These are phyloP conservation scores for Lycium barbarum DNA, from an alignment of 257 asterid species.

Conservation along the genomic window DNA sequence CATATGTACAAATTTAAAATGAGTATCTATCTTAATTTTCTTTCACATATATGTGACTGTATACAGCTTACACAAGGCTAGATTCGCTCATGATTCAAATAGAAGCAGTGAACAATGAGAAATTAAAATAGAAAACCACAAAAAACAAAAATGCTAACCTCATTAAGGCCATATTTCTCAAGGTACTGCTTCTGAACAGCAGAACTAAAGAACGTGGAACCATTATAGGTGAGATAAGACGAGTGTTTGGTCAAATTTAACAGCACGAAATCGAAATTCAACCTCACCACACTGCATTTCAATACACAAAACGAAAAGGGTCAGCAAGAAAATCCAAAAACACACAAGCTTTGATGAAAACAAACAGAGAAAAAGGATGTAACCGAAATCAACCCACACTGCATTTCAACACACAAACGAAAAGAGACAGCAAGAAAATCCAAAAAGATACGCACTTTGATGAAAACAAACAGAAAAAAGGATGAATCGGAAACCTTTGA, in stretches of 20 bases:
- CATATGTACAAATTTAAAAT: not conserved
- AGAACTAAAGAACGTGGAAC: constrained; percentile 84
- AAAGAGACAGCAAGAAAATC: not conserved
- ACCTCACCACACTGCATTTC: constrained; percentile 79
- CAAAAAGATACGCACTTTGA: not conserved
- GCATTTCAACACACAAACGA: not conserved
- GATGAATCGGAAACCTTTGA: too few species aligned
- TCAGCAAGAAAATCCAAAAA: not conserved
- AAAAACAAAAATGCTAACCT: constrained; percentile 48
- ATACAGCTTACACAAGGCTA: not conserved
- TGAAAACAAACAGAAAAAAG: too few species aligned
- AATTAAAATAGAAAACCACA: not conserved
- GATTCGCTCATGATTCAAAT: not conserved
- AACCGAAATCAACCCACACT: too few species aligned
- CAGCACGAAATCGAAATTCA: constrained; percentile 85
- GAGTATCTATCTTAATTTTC: not conserved
- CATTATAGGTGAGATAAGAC: constrained; percentile 89
- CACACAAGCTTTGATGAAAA: not conserved
- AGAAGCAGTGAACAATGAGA: not conserved
- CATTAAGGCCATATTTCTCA: constrained; percentile 62
- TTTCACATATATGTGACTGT: not conserved
- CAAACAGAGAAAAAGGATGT: not conserved
- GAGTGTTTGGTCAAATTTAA: constrained; percentile 91
- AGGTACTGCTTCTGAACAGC: constrained; percentile 80
- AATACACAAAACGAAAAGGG: not conserved